Evolutionary conservation across 1,284 basidiomycete species (phyloP).

Genomic region (Afroboletus lepidellus): DNA sequence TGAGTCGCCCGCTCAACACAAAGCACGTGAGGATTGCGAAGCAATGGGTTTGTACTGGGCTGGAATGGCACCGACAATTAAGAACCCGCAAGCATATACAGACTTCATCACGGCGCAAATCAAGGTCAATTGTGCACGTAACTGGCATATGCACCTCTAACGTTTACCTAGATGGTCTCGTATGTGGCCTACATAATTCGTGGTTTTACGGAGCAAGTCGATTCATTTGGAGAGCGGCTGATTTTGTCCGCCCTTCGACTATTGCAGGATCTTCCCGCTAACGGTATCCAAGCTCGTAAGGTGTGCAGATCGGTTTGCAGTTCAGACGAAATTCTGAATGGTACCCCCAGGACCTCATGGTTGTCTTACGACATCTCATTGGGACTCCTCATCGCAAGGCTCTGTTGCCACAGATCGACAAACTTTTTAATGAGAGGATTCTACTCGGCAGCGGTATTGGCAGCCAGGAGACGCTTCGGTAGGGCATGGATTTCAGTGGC

Average conservation of each 20-base stretch:
- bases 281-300: conserved; percentile 80
- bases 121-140: conserved; percentile 56
- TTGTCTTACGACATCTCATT: conserved; percentile 91
- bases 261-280: conserved; percentile 91
- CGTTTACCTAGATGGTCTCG: conserved; percentile 71
- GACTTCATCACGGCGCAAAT: conserved; percentile 94
- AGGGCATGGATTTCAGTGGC: conserved; percentile 19
- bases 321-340: conserved; percentile 2
- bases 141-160: conserved; percentile 1
- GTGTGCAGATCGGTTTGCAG: conserved; percentile 35
- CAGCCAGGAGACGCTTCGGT: conserved; percentile 84
- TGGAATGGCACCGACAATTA: conserved; percentile 78
- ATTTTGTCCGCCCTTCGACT: conserved; percentile 83
- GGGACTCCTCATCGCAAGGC: conserved; percentile 79
- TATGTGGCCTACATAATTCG: conserved; percentile 92
- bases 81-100: conserved; percentile 77
- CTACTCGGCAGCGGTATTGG: conserved; percentile 82
- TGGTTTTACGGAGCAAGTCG: conserved; percentile 66
- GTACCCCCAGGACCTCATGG: conserved; percentile 79
- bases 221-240: conserved; percentile 80
- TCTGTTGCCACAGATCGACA: conserved; percentile 85
- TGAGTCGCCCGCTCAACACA: conserved; percentile 86
- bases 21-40: conserved; percentile 78
- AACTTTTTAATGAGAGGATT: conserved; percentile 90
- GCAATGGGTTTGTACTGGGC: conserved; percentile 78